Evolutionary conservation across 2,329 filamentous ascomycete species (phyloP).

Genomic region (Ophiosphaerella herpotricha): DNA sequence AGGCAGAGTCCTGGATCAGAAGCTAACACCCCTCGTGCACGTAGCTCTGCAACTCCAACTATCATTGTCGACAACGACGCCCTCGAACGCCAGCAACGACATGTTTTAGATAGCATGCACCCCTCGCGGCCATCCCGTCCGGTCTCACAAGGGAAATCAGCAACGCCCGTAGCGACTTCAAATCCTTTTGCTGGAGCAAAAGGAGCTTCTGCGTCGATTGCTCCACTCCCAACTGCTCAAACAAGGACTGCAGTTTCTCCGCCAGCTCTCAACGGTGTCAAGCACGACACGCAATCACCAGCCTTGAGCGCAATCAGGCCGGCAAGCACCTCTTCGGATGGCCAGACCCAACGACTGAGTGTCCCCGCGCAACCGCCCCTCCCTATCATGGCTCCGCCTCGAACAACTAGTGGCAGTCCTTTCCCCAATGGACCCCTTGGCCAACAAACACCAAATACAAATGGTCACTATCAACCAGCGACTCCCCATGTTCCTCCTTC

Average conservation of each 20-base stretch:
- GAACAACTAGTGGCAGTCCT: conserved; percentile 49
- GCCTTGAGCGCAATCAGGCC: conserved; percentile 47
- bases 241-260: conserved; percentile 42
- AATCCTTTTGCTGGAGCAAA: conserved; percentile 37
- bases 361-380: conserved; percentile 38
- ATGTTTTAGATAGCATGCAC: conserved; percentile 57
- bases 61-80: conserved; percentile 61
- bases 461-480: conserved; percentile 38
- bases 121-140: conserved; percentile 39
- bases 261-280: conserved; percentile 39
- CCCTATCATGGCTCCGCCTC: conserved; percentile 48
- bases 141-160: conserved; percentile 30
- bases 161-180: conserved; percentile 26
- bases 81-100: conserved; percentile 57
- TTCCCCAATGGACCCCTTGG: conserved; percentile 41
- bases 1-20: conserved; percentile 48
- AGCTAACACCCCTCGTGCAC: conserved; percentile 47
- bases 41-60: conserved; percentile 51
- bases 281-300: conserved; percentile 51
- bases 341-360: conserved; percentile 32
- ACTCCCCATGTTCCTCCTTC: conserved; percentile 37
- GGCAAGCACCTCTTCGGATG: conserved; percentile 43
- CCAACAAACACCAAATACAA: conserved; percentile 25
- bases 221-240: conserved; percentile 24
- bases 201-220: conserved; percentile 24